Evolutionary conservation across 2,329 filamentous ascomycete genomes (phyloP), one percentile per base, ranked within the genome.

Genomic region (Stachybotrys chlorohalonatus): DNA sequence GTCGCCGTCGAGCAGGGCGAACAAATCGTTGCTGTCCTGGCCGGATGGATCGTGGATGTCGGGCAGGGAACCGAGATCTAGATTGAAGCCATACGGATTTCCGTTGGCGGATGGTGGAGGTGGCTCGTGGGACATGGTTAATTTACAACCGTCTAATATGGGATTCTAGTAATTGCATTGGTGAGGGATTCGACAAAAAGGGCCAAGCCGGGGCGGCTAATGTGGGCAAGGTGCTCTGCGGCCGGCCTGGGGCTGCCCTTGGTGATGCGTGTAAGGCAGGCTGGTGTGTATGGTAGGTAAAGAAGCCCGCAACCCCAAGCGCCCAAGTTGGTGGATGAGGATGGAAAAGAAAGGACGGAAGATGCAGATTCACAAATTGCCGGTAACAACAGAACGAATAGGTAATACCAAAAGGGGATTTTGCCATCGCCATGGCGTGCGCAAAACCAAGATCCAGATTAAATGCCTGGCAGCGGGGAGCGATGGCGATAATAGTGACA

Each of bases 1-100:
- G 55, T 67, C 65, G 56, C 70, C 70, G 54, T 79, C 73, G 54
- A 79, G 65, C 31, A 76, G 62, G 30, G 69, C 64, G 70, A 79
- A 76, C 52, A 77, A 66, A 59, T 74, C 69, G 58, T 68, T 62
- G 53, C 62, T 61, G 57, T 71, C 64, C 48, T 64, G 65, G 55
- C 62, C 63, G 56, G 60, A 60, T 52, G 54, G 56, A 54, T 61
- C 64, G 54, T 30, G 48, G 52, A 67, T 58, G 57, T 66, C 65
- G 31, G 59, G 58, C 54, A 68, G 58, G 53, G 60, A 58, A 55
- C 61, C 57, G 46, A 67, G 58, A 56, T 67, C 63, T 53, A 67
- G 54, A 56, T 66, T 63, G 60, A 71, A 74, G 60, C 64, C 64
- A 57, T 69, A 73, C 51, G 71, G 63, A 62, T 66, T 70, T 61